Evolutionary conservation across 139 green algal genomes (phyloP).

Genomic region (Diplosphaera chodatii): DNA sequence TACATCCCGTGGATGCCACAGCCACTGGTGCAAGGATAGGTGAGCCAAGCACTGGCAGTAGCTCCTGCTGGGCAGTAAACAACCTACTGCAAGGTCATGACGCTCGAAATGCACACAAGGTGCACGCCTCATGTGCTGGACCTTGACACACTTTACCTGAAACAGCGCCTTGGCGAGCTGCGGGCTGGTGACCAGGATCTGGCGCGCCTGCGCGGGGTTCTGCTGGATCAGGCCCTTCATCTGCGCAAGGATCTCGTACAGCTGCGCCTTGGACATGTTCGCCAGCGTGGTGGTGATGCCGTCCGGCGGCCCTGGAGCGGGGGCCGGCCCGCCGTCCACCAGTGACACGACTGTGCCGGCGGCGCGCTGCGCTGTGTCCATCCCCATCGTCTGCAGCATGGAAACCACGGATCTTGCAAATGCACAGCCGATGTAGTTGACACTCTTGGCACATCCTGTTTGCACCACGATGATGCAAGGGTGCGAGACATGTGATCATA

Average conservation of each 20-base stretch:
- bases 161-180: conserved; percentile 89
- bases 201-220: conserved; percentile 38
- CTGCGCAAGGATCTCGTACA: conserved; percentile 61
- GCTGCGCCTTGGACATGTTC: conserved; percentile 47
- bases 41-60: no score
- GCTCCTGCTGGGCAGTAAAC: no score
- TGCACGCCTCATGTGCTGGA: no score
- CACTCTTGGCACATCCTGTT: neutral
- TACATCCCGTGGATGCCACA: no score
- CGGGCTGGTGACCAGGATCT: conserved; percentile 75
- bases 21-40: no score
- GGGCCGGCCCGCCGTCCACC: neutral
- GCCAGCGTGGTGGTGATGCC: conserved; percentile 16
- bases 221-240: conserved; percentile 41
- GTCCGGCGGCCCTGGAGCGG: conserved; percentile 2
- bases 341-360: conserved; percentile 4
- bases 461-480: no score
- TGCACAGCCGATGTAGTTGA: no score
- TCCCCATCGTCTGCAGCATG: conserved; percentile 10
- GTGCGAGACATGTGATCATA: no score
- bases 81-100: no score
- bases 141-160: conserved; percentile 29
- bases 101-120: no score
- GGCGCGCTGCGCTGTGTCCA: conserved; percentile 9
- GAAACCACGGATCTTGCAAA: neutral